Evolutionary conservation across 2,329 filamentous ascomycete genomes (phyloP).

Genomic region (Aspergillus uvarum): DNA sequence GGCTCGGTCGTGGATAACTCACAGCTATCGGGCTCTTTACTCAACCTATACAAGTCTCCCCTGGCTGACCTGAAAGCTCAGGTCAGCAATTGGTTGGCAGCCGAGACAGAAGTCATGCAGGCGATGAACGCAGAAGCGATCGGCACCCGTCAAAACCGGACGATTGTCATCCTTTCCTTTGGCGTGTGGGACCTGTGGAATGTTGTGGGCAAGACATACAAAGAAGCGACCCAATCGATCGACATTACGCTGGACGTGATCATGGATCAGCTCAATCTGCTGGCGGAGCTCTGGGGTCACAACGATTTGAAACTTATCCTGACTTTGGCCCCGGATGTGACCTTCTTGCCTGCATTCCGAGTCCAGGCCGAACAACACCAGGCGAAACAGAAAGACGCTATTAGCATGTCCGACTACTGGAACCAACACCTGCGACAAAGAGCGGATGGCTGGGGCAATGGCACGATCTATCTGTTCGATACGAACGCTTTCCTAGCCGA

Average conservation of each 20-base stretch:
- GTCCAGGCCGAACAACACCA: slow-evolving; percentile 22
- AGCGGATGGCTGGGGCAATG: slow-evolving; percentile 34
- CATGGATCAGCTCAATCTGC: slow-evolving; percentile 32
- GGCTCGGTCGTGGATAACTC: slow-evolving; percentile 37
- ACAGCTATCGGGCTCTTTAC: slow-evolving; percentile 27
- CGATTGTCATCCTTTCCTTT: slow-evolving; percentile 40
- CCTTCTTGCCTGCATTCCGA: slow-evolving; percentile 40
- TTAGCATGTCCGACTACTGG: slow-evolving; percentile 37
- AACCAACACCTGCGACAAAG: slow-evolving; percentile 32
- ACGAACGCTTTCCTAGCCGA: slow-evolving; percentile 41
- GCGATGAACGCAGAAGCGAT: slow-evolving; percentile 24
- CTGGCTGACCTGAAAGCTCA: slow-evolving; percentile 40
- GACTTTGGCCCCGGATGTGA: slow-evolving; percentile 40
- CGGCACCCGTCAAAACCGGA: slow-evolving; percentile 28
- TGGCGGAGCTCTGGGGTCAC: slow-evolving; percentile 30
- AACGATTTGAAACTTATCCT: slow-evolving; percentile 39
- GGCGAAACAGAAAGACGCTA: slow-evolving; percentile 33
- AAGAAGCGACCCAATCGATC: slow-evolving; percentile 26
- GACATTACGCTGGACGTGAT: slow-evolving; percentile 34
- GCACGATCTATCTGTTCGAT: slow-evolving; percentile 40
- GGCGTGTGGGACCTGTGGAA: slow-evolving; percentile 44
- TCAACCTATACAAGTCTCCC: slow-evolving; percentile 26
- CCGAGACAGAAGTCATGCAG: slow-evolving; percentile 29
- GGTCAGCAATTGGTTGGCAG: slow-evolving; percentile 35
- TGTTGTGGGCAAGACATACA: slow-evolving; percentile 28